Base-by-base conservation (phyloP, 1,284 basidiomycete species). In the Austroboletus niveus region DNA sequence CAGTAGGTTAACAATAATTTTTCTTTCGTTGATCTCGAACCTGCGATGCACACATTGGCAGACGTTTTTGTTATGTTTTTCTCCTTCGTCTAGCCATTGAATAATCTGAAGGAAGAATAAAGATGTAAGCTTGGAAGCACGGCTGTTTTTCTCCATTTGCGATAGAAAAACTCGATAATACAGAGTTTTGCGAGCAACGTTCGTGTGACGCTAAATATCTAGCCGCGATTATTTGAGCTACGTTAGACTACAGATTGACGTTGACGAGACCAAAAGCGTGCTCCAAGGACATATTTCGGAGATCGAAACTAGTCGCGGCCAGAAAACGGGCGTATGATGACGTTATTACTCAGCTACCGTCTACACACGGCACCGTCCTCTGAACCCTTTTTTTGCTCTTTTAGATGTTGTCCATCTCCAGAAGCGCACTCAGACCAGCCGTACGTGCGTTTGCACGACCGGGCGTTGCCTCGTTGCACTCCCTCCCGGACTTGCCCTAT, bases 401-500 rank as follows among this genome's bases (percentile, higher is more conserved):
- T 47, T 66, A 56, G 54, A 84, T 82, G 80, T 63, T 82, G 53
- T 74, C 79, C 45, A 57, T 78, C 51, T 68, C 75, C 42, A 75
- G 72, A 54, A 65, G 62, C 47, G 57, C 70, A 42, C 56, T 75
- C 31, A 73, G 72, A 50, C 77, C 77, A 31, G 60, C 73, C 35
- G 48, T 70, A 49, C 74, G 80, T 40, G 54, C 69, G 20, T 74
- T 77, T 50, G 68, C 62, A 7, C 66, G 65, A 45, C 57, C 67
- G 8, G 61, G 70, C 35, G 61, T 62, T 52, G 74, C 76, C 68
- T 72, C 52, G 43, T 48, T 79, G 49, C 85, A 92, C 73, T 85
- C 84, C 32, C 84, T 98, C 49, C 95, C 94, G 39, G 77, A 88
- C 57, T 80, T 99, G 42, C 92, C 94, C 31, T 99, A 98, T 74